phyloP scores from a whole-genome alignment of 225 moss, liverwort and hornwort species.

The Antitrichia curtipendula region DNA sequence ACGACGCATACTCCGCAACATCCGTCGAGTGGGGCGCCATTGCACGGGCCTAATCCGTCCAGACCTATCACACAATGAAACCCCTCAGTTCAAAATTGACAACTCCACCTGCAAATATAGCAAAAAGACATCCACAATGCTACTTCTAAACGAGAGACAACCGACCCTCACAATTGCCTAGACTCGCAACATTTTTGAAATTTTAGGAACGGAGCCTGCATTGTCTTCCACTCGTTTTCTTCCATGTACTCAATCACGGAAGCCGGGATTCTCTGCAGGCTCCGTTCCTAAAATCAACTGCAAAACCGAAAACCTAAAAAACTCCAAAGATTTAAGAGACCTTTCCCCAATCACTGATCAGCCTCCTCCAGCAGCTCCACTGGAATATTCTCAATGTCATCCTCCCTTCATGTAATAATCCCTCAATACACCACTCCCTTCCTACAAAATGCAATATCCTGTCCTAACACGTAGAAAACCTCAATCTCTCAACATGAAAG shows the following conservation, averaged over 20 bases:
- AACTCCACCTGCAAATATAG: neutral
- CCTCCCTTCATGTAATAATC: neutral
- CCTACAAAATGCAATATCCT: neutral
- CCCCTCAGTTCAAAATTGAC: neutral
- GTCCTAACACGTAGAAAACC: neutral
- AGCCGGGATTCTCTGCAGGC: neutral
- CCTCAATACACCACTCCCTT: neutral
- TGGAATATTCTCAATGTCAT: neutral
- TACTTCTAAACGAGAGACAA: neutral
- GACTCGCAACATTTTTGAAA: neutral
- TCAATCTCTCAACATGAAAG: neutral
- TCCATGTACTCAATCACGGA: neutral
- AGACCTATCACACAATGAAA: neutral
- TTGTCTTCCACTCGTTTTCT: neutral
- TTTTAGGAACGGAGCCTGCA: neutral
- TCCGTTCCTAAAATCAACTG: neutral
- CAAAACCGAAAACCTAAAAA: neutral
- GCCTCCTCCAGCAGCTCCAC: neutral
- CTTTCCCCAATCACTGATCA: neutral
- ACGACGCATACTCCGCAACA: constrained; percentile 8
- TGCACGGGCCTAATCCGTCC: neutral
- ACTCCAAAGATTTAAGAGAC: neutral
- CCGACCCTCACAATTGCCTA: neutral
- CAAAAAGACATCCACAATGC: neutral
- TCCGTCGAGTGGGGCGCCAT: constrained; percentile 52